Base-by-base conservation (phyloP, 2,329 filamentous ascomycete species). In the Neofusicoccum ribis region DNA sequence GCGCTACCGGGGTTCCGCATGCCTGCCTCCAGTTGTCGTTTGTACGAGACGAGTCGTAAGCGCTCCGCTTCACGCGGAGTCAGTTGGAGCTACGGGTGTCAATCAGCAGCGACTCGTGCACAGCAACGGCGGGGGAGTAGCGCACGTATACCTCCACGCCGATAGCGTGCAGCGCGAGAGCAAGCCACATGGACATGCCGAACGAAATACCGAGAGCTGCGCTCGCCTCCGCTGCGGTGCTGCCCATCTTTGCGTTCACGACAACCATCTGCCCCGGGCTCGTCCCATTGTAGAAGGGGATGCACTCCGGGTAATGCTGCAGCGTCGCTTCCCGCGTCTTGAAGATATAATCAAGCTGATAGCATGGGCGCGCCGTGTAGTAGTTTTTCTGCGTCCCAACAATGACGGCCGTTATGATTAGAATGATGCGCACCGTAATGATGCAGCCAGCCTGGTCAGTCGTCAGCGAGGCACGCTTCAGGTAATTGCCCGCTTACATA, bases 1-100 rank as follows among this genome's bases (percentile, higher is more conserved):
- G 71, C 27, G 14, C 20, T 49, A 7, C 46, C 46, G 0, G 85
- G 81, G n/a, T 80, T 77, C 46, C 71, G 77, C 73, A 83, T 80
- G 0, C 85, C 85, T 5, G 82, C 81, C 67, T 84, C 84, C 8
- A 86, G 67, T 69, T 89, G 86, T 49, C 81, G 77, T 70, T 86
- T 80, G 68, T 85, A 86, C 5, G 82, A 85, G 1, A 88, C 78
- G 20, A 80, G 77, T 9, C 86, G 79, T 50, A 89, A 72, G 6
- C 86, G 77, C 49, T 86, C 78, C 0, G 77, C 76, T 69, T 89
- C 86, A 11, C 72, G 78, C 0, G 85, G 84, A 0, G 86, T 89
- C 8, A 49, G 46, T 12, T 12, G 46, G 8, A 49, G 14, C 46
- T 49, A 12, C 12, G 12, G 36, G 2, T 12, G 36, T 39, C 36